Evolutionary conservation across 345 rosid species (phyloP), one percentile per base, ranked within the genome.

Genomic region (Kernera saxatilis): DNA sequence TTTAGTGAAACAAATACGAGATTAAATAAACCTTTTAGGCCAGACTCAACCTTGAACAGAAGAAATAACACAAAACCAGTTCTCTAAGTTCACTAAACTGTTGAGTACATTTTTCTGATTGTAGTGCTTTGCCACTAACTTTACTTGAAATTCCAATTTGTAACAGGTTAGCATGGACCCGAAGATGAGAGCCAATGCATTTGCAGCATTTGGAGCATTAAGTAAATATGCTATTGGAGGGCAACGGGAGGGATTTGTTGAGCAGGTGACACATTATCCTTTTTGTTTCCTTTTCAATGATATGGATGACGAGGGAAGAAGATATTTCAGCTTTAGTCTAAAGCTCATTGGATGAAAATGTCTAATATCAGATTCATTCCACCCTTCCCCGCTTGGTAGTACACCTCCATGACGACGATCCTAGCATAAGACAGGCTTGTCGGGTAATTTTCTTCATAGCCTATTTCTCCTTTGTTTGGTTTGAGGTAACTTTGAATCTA

Each of bases 181-280:
- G 26, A 87, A 89, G 82, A 91, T 93, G 89, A 87, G 96, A 79
- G 84, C 87, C 68, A 84, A 82, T 67, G 92, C 98, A 25, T 89
- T 93, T 77, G 79, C 91, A 67, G 94, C 98, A 67, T 87, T 93
- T 83, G 98, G 98, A 74, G 84, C 84, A 26, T 79, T 93, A 65
- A 84, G 92, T 83, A 86, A 82, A 63, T 93, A 78, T 75, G 97
- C 85, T 68, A 79, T 45, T 78, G 92, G 86, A 63, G 81, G 81
- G 60, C 90, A 86, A 35, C 86, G 35, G 12, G 94, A 91, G 65
- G 81, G 85, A 61, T 93, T 93, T 77, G 83, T 91, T 36, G 98
- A 93, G 79, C 98, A 93, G 97, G 98, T 93, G 29, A 70, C 30
- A 29, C 54, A 13, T 25, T 22, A 13, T 8, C 14, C 15, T 40